Percentiles rank a stretch among this genome's conserved stretches.
phyloP scores from a whole-genome alignment of 495 filamentous ascomycete species.

The Oleoguttula mirabilis region DNA sequence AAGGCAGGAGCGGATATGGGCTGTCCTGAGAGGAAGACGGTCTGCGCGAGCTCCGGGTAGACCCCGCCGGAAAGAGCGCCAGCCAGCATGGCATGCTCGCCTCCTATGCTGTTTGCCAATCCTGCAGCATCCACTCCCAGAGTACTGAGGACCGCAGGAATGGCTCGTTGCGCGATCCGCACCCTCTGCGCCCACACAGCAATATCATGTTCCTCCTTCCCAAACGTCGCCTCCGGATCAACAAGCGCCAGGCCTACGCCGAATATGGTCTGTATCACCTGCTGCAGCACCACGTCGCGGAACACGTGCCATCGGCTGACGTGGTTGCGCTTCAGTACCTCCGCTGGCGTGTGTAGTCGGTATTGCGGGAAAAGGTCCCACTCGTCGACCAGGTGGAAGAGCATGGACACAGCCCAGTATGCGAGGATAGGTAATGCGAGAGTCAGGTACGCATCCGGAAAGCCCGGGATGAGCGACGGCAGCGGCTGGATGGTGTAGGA shows the following conservation, averaged over 20 bases:
- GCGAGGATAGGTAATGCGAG: slow-evolving; percentile 65
- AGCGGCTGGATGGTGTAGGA: slow-evolving; percentile 54
- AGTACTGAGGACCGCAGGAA: slow-evolving; percentile 45
- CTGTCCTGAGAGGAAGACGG: slow-evolving; percentile 17
- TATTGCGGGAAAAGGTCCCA: slow-evolving; percentile 76
- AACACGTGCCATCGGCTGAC: slow-evolving; percentile 71
- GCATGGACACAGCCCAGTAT: slow-evolving; percentile 77
- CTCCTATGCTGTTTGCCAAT: slow-evolving; percentile 29
- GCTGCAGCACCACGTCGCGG: slow-evolving; percentile 77
- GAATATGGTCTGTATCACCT: slow-evolving; percentile 68
- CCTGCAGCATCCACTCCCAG: slow-evolving; percentile 32
- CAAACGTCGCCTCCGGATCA: slow-evolving; percentile 52
- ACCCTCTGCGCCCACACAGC: slow-evolving; percentile 69
- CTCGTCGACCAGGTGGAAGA: slow-evolving; percentile 77
- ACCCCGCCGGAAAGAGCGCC: slow-evolving; percentile 58
- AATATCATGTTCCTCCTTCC: slow-evolving; percentile 71
- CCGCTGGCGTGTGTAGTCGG: slow-evolving; percentile 82
- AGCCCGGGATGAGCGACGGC: slow-evolving; percentile 56
- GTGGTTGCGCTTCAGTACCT: slow-evolving; percentile 74
- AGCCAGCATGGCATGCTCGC: slow-evolving; percentile 50
- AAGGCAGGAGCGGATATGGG: slow-evolving; percentile 27
- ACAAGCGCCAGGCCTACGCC: slow-evolving; percentile 49
- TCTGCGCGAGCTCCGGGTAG: slow-evolving; percentile 47
- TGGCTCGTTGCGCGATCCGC: slow-evolving; percentile 52
- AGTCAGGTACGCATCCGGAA: slow-evolving; percentile 69